Evolutionary conservation across 2,329 filamentous ascomycete genomes (phyloP), one percentile per base, ranked within the genome.

Genomic region (Verticillium isaacii): DNA sequence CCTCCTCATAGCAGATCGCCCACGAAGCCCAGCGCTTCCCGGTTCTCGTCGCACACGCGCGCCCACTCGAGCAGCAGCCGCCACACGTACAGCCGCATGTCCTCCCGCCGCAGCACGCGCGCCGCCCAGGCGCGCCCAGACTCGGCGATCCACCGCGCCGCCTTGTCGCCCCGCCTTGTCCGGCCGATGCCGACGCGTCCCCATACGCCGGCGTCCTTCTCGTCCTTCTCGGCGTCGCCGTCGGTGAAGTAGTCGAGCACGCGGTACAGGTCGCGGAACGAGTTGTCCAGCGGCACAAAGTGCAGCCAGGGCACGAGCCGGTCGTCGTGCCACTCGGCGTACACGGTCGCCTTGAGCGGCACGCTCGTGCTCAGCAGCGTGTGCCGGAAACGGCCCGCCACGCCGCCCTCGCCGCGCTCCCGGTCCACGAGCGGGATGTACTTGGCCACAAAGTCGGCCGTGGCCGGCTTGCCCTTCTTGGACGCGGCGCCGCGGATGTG

Each of bases 261-360:
- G 11, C 82, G 82, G 66, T 89, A 91, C 11, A 91, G 71, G 56
- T 92, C 90, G 59, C 83, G 77, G 63, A 86, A 89, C 1, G 84
- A 83, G 68, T 89, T 89, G 71, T 91, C 87, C 68, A 92, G 80
- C 2, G 90, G 89, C 1, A 88, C 84, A 67, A 90, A 92, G 73
- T 93, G 90, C 65, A 83, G 77, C 89, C 89, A 93, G 0, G 88
- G 85, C 15, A 85, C 75, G 0, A 92, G 78, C 7, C 89, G 81
- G 54, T 84, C 82, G 70, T 92, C 89, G 70, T 92, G 89, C 90
- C 90, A 92, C 71, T 92, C 90, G 9, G 84, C 77, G 70, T 89
- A 92, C 54, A 92, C 80, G 3, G 89, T 91, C 14, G 86, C 83
- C 74, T 92, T 92, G 70, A 92, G 82, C 1, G 87, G 86, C 37